phyloP scores from a whole-genome alignment of 768 basidiomycete species.

The Thelephora ganbajun region DNA sequence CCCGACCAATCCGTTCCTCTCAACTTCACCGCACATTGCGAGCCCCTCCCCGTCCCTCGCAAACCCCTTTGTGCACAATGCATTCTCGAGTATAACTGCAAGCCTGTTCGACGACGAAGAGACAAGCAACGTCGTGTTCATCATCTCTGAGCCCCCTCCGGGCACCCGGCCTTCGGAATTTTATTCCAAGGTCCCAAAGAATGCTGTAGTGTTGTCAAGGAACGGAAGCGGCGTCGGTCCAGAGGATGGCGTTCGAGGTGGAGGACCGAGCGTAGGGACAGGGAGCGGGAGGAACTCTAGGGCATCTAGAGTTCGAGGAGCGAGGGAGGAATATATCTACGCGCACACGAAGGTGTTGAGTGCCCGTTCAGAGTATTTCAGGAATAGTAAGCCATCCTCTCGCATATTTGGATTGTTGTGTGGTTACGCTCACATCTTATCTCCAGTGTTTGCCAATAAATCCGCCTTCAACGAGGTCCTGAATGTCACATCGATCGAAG shows the following conservation, averaged over 20 bases:
- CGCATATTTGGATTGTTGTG: not conserved
- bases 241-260: too few relatives aligned
- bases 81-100: not conserved
- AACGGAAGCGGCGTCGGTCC: too few relatives aligned
- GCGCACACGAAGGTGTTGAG: not conserved
- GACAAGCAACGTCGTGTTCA: not conserved
- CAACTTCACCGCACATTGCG: too few relatives aligned
- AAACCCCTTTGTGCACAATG: too few relatives aligned
- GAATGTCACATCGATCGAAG: not conserved
- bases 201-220: too few relatives aligned
- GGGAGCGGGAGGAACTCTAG: too few relatives aligned
- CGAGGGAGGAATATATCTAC: not conserved
- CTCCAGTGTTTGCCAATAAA: not conserved
- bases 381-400: not conserved
- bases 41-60: too few relatives aligned
- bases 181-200: too few relatives aligned
- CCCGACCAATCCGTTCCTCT: too few relatives aligned
- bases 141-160: not conserved
- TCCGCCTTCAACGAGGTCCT: not conserved
- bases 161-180: not conserved
- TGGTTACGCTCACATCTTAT: too few relatives aligned
- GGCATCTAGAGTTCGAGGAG: too few relatives aligned
- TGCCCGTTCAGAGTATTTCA: not conserved
- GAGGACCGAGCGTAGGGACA: too few relatives aligned
- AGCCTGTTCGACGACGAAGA: not conserved